Percentiles rank a stretch among this genome's conserved stretches.
Evolutionary conservation across 257 asterid species (phyloP).

Genomic region (Solanum lycopersicoides): DNA sequence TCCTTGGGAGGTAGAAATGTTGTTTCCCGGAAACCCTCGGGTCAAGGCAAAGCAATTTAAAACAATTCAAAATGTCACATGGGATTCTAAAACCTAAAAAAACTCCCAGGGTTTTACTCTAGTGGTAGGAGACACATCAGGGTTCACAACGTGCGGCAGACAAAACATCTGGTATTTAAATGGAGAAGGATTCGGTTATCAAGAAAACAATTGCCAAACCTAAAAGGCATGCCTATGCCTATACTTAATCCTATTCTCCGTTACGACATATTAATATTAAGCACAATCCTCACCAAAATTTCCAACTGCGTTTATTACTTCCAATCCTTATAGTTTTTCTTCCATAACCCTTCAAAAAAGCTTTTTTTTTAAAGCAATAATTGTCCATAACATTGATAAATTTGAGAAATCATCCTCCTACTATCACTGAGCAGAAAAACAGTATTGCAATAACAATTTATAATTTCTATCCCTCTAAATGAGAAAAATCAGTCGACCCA

Average conservation of each 20-base stretch:
- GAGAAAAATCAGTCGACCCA: neutral
- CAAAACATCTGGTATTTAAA: neutral
- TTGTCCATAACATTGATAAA: neutral
- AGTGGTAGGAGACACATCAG: neutral
- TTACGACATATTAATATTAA: neutral
- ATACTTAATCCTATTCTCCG: neutral
- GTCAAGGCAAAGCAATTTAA: neutral
- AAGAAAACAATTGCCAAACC: neutral
- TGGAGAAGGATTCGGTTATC: neutral
- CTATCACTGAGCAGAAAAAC: neutral
- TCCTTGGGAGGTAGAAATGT: neutral
- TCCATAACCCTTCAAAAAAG: neutral
- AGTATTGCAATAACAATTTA: neutral
- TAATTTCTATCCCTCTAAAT: neutral
- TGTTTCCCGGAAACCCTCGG: neutral
- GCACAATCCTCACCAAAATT: neutral
- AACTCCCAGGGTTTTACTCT: neutral
- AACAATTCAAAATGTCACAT: neutral
- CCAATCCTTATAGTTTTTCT: neutral
- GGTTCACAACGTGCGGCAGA: neutral
- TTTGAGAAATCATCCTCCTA: neutral
- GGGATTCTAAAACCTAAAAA: neutral
- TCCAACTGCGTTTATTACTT: neutral
- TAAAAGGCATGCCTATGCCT: neutral
- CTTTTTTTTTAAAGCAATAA: neutral